These are phyloP conservation scores for Geosmithia morbida DNA, from an alignment of 2,329 filamentous ascomycete genomes.

Conservation along the genomic window DNA sequence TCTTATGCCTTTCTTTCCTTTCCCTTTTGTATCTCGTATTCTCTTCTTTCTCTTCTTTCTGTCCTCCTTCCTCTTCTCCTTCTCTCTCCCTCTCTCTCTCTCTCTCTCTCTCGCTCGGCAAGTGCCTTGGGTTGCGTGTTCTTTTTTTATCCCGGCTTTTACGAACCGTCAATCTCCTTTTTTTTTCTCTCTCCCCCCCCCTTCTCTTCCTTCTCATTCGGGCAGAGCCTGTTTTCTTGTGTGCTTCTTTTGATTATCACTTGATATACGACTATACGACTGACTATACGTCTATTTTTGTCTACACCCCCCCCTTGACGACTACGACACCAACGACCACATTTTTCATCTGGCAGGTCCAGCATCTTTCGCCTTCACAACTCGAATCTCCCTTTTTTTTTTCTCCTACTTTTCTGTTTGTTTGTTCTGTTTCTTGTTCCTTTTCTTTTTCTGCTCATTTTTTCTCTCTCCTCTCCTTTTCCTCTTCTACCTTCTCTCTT, in stretches of 20 bases:
- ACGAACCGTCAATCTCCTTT: not conserved
- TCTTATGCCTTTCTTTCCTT: not conserved
- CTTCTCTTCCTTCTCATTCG: not conserved
- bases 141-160: constrained; percentile 1
- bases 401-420: too few relatives aligned
- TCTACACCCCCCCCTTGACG: not conserved
- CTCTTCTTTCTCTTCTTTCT: constrained; percentile 2
- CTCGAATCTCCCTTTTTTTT: constrained; percentile 3
- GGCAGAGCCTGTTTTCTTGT: too few relatives aligned
- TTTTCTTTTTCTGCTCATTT: too few relatives aligned
- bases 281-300: not conserved
- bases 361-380: not conserved
- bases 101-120: constrained; percentile 1
- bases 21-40: constrained; percentile 5
- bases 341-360: not conserved
- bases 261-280: too few relatives aligned
- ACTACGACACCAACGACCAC: not conserved
- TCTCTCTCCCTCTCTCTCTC: not conserved
- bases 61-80: constrained; percentile 3
- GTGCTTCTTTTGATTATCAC: too few relatives aligned
- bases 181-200: not conserved
- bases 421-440: too few relatives aligned
- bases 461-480: constrained; percentile 2
- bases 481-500: constrained; percentile 5
- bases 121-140: not conserved